Base-by-base conservation (phyloP, 805 yeast genomes). In the Wickerhamiella alocasiicola region DNA sequence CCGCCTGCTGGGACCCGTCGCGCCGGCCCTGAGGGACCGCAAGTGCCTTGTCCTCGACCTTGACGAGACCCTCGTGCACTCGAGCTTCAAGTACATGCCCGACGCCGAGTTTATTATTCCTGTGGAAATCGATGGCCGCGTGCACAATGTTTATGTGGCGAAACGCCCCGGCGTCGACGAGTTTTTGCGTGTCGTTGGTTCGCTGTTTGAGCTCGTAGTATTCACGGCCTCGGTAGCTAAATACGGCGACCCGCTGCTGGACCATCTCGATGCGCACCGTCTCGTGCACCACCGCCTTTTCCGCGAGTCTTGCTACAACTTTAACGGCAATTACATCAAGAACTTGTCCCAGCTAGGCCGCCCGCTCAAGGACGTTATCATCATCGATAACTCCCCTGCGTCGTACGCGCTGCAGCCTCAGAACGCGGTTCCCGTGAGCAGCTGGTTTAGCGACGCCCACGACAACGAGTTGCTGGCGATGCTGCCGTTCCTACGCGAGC, bases 111-210 rank as follows among this genome's bases (percentile, higher is more conserved):
- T 91, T 62, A 93, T 93, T 35, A 83, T 91, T 37, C 97, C 98
- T 12, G 98, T 91, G 40, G 97, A 88, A 59, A 88, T 91, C 47
- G 97, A 91, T 53, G 78, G 78, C 52, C 88, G 82, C 57, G 70
- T 78, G 24, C 97, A 91, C 60, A 88, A 83, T 54, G 98, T 91
- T 32, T 91, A 85, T 57, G 98, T 91, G 18, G 85, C 87, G 43
- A 91, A 91, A 57, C 72, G 99, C 53, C 99, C 99, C 1, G 98
- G 98, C 1, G 97, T 93, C 38, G 98, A 91, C 61, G 93, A 83
- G 56, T 91, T 91, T 55, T 66, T 91, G 65, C 66, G 65, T 51
- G 70, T 72, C 48, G 94, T 88, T 36, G 94, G 96, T 20, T 69
- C 82, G 56, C 59, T 87, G 53, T 91, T 70, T 57, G 99, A 91